Percentiles rank a stretch among this genome's conserved stretches.
Evolutionary conservation across 2,329 filamentous ascomycete genomes (phyloP).

Genomic region (Dactylellina haptotyla): DNA sequence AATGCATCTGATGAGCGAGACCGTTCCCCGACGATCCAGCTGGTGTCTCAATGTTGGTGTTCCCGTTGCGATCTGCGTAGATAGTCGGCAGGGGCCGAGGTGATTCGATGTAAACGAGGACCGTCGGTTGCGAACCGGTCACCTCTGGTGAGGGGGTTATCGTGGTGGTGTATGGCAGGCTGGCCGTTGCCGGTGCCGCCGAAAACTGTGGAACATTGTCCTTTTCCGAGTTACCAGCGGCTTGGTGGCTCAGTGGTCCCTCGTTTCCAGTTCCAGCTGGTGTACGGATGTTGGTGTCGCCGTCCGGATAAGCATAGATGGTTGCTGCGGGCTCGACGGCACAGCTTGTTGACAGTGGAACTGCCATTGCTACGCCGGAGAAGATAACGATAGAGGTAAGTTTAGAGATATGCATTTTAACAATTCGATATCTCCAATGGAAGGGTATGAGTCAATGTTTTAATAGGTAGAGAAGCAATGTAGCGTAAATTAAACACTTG

Average conservation of each 20-base stretch:
- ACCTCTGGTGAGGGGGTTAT: not conserved
- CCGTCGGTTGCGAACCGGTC: not conserved
- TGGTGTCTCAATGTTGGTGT: slow-evolving; percentile 12
- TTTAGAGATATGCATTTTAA: slow-evolving; percentile 13
- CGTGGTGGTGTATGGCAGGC: slow-evolving; percentile 10
- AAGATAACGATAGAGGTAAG: not conserved
- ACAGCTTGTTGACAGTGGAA: slow-evolving; percentile 4
- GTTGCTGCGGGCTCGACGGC: not conserved
- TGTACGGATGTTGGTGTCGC: slow-evolving; percentile 17
- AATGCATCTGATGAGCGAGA: slow-evolving; percentile 12
- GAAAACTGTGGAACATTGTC: slow-evolving; percentile 45
- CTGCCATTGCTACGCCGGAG: not conserved
- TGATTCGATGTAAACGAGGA: slow-evolving; percentile 1
- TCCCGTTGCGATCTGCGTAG: slow-evolving; percentile 8
- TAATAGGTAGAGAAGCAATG: not conserved
- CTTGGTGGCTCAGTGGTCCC: slow-evolving; percentile 11
- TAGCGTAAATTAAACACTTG: too few relatives aligned
- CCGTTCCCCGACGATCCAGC: slow-evolving; percentile 20
- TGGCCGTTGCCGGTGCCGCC: not conserved
- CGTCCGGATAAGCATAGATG: slow-evolving; percentile 2
- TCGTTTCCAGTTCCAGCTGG: slow-evolving; percentile 22
- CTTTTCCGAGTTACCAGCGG: slow-evolving; percentile 60
- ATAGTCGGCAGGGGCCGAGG: not conserved
- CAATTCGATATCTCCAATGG: not conserved
- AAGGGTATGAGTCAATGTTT: not conserved